Percentiles rank a stretch among this genome's conserved stretches.
Conservation (phyloP, 495 filamentous ascomycete genomes). For the Friedmanniomyces endolithicus region DNA sequence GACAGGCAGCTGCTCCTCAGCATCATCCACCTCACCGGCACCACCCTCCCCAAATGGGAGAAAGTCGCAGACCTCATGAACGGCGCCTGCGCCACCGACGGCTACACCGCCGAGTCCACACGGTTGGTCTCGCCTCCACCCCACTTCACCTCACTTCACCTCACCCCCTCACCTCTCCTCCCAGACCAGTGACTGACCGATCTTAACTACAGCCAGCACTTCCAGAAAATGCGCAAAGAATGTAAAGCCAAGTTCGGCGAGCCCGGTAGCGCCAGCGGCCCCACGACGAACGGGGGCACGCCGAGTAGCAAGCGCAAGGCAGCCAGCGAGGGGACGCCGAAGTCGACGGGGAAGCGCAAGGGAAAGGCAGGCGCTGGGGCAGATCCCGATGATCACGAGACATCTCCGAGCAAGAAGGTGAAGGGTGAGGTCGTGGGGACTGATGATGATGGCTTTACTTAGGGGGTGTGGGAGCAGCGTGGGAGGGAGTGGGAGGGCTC, state of each 20-base stretch:
- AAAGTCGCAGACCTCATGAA: constrained; percentile 17
- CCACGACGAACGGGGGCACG: background rate
- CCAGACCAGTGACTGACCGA: no score
- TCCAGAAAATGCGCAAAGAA: constrained; percentile 20
- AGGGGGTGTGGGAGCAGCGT: no score
- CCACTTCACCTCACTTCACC: no score
- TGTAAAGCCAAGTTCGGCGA: constrained; percentile 9
- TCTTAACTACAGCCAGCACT: constrained; percentile 15
- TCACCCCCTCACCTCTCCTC: no score
- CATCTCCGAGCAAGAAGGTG: constrained; percentile 13
- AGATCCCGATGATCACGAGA: constrained; percentile 10
- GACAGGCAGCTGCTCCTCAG: constrained; percentile 18
- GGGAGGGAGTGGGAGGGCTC: no score
- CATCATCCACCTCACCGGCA: constrained; percentile 17
- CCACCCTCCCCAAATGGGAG: constrained; percentile 13
- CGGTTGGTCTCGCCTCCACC: constrained; percentile 2
- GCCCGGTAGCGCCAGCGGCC: background rate
- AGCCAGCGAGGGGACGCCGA: constrained; percentile 1
- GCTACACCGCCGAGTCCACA: constrained; percentile 16
- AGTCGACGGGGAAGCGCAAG: constrained; percentile 10
- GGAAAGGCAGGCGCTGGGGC: background rate
- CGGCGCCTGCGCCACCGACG: background rate
- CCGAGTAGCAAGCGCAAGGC: constrained; percentile 5
- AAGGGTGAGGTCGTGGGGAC: background rate
- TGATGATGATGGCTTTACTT: background rate